phyloP scores from a whole-genome alignment of 2,329 filamentous ascomycete genomes.

The Ophiobolus disseminans region DNA sequence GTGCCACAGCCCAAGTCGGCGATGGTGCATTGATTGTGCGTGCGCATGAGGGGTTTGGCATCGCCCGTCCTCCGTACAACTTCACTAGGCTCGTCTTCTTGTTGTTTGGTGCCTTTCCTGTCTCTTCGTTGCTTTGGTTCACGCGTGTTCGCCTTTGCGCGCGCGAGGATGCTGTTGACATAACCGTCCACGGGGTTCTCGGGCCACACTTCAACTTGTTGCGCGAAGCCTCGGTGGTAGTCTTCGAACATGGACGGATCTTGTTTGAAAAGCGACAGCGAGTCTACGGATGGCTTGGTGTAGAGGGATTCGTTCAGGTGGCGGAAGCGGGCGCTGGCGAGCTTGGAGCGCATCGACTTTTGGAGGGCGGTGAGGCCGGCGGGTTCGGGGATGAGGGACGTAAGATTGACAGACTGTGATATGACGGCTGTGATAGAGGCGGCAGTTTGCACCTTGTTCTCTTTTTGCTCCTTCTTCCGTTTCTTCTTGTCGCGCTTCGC shows the following conservation, averaged over 20 bases:
- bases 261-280: constrained; percentile 80
- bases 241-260: constrained; percentile 94
- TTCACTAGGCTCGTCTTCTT: constrained; percentile 17
- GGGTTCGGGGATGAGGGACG: constrained; percentile 45
- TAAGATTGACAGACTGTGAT: constrained; percentile 45
- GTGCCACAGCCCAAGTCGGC: constrained; percentile 95
- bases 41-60: constrained; percentile 70
- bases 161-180: constrained; percentile 71
- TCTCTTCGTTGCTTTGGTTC: constrained; percentile 49
- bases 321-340: constrained; percentile 93
- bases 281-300: constrained; percentile 83
- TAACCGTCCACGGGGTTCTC: constrained; percentile 94
- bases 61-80: constrained; percentile 22
- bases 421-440: constrained; percentile 9
- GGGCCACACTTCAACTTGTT: constrained; percentile 95
- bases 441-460: constrained; percentile 16
- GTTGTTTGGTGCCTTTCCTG: constrained; percentile 31
- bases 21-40: constrained; percentile 71
- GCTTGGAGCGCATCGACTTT: constrained; percentile 91
- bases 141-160: constrained; percentile 63
- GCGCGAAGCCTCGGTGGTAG: constrained; percentile 95
- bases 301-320: constrained; percentile 97
- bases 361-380: constrained; percentile 88
- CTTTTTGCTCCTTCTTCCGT: constrained; percentile 43
- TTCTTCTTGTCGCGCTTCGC: constrained; percentile 46